These are phyloP conservation scores for Ceratocystis huliohia DNA, from an alignment of 2,329 filamentous ascomycete genomes.

Conservation along the genomic window DNA sequence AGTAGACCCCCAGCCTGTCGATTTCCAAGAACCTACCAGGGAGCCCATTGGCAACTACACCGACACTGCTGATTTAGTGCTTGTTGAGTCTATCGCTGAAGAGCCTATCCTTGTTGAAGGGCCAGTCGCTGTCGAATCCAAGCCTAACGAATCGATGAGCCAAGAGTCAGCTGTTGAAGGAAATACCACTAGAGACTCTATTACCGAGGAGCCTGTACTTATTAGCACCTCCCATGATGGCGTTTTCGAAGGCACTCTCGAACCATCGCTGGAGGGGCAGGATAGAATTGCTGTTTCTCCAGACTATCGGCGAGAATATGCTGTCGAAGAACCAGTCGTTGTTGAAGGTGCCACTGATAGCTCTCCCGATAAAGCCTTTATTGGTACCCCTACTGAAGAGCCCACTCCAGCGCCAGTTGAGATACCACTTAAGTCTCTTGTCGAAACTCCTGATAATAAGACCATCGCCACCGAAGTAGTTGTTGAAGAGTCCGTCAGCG, in stretches of 20 bases:
- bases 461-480: neutral
- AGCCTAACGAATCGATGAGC: neutral
- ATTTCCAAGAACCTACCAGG: too few relatives aligned
- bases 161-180: too few relatives aligned
- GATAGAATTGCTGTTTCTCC: too few relatives aligned
- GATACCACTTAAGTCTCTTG: neutral
- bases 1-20: too few relatives aligned
- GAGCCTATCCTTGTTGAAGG: neutral
- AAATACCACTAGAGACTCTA: neutral
- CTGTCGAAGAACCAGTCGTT: neutral
- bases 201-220: neutral
- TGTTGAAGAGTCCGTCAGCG: neutral
- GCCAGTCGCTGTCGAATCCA: neutral
- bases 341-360: neutral
- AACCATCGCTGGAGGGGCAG: neutral
- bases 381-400: neutral
- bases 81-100: neutral
- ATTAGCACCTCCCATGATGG: neutral
- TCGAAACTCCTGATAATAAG: neutral
- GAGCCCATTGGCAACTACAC: too few relatives aligned
- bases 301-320: neutral
- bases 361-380: neutral
- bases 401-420: neutral
- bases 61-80: neutral
- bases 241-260: neutral